Base-by-base conservation (phyloP, 2,329 filamentous ascomycete genomes). In the Davidsoniella virescens region DNA sequence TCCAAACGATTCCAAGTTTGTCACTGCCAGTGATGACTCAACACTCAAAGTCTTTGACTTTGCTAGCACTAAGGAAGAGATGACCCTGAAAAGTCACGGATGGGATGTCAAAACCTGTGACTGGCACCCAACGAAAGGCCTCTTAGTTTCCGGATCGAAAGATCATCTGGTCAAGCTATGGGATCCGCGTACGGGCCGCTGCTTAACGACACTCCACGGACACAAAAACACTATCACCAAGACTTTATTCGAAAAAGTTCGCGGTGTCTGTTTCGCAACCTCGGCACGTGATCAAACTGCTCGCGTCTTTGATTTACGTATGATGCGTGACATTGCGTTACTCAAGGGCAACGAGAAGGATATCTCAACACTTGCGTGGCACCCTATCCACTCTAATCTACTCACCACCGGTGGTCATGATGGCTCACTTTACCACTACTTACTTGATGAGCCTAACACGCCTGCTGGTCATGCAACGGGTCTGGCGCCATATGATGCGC, bases 31-130 rank as follows among this genome's bases (percentile, higher is more conserved):
- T 16, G 92, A 98, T 63, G 92, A 98, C 62, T 87, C 85, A 1
- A 84, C 83, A 0, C 72, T 96, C 44, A 94, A 94, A 65, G 92
- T 98, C 53, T 96, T 92, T 63, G 92, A 98, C 64, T 98, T 98
- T 65, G 87, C 87, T 8, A 79, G 81, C 25, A 87, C 87, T 16
- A 74, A 79, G 20, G 84, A 87, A 62, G 88, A 96, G 60, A 82
- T 82, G 1, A 82, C 83, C 9, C 68, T 98, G 38, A 84, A 82
- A 38, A 92, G 92, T n/a, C 92, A 98, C 64, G 87, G 87, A 56
- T 98, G 92, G 92, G 92, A 98, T 62, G 88, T 87, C 17, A 96
- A 96, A 65, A 86, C 81, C 49, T 93, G 93, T 52, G 90, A 98
- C 62, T 98, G 92, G 92, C 92, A 98, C 67, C 88, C 90, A 1